Percentiles rank a stretch among this genome's conserved stretches.
These are phyloP conservation scores for Clarireedia sp. DNA, from an alignment of 2,329 filamentous ascomycete genomes.

Conservation along the genomic window DNA sequence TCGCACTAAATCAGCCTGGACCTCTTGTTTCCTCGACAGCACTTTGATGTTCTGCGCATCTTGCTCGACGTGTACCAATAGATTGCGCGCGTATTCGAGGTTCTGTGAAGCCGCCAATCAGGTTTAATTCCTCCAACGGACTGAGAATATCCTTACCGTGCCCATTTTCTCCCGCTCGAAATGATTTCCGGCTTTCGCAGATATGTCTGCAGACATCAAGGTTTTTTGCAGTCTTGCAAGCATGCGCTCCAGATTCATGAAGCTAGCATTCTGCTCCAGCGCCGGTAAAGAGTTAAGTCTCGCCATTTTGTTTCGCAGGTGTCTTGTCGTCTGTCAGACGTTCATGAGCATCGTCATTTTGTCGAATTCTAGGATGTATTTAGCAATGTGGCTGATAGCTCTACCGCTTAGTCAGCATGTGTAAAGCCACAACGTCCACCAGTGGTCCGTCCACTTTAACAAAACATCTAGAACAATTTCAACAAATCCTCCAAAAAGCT, in stretches of 20 bases:
- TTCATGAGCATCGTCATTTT: not conserved
- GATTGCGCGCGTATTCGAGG: conserved; percentile 60
- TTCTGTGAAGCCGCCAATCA: conserved; percentile 44
- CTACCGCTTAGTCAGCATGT: too few species aligned
- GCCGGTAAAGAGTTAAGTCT: conserved; percentile 19
- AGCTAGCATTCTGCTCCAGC: conserved; percentile 15
- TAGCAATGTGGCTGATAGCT: not conserved
- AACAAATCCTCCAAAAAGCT: too few species aligned
- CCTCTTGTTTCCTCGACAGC: conserved; percentile 48
- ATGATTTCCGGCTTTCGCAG: conserved; percentile 47
- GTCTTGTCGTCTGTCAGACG: not conserved
- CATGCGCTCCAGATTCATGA: conserved; percentile 50
- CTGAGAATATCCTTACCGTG: conserved; percentile 34
- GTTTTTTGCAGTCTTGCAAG: conserved; percentile 58
- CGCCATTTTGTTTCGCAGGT: conserved; percentile 19
- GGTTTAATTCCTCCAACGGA: not conserved
- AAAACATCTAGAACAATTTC: too few species aligned
- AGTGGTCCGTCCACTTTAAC: too few species aligned
- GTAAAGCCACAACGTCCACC: too few species aligned
- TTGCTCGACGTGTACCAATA: conserved; percentile 65
- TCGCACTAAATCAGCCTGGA: conserved; percentile 54
- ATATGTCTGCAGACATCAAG: conserved; percentile 53
- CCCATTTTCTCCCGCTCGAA: conserved; percentile 56
- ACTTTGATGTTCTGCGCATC: conserved; percentile 53
- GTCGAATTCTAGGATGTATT: not conserved